A percentile compares a stretch with the other conserved stretches of the same genome.
These are phyloP conservation scores for Trichoderma semiorbis DNA, from an alignment of 2,329 filamentous ascomycete genomes.

Conservation along the genomic window DNA sequence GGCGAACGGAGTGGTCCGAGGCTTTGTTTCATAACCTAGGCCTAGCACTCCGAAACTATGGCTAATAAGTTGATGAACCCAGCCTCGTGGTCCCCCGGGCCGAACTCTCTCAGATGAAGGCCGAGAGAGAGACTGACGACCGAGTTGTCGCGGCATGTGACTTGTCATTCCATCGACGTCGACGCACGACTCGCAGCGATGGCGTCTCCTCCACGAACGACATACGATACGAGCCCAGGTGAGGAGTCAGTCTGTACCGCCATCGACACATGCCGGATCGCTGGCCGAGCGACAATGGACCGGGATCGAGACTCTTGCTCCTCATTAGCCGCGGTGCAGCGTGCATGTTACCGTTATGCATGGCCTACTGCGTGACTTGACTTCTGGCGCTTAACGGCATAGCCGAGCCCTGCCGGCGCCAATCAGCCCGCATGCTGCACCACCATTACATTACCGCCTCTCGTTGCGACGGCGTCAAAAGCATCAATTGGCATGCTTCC, in stretches of 20 bases:
- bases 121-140: neutral
- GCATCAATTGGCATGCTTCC: neutral
- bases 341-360: neutral
- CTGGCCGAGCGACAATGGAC: neutral
- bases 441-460: constrained; percentile 1
- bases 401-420: neutral
- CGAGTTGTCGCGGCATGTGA: neutral
- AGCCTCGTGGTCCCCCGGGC: neutral
- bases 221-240: neutral
- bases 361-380: neutral
- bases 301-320: neutral
- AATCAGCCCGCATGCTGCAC: neutral
- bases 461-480: neutral
- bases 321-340: neutral
- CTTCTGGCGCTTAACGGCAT: constrained; percentile 8
- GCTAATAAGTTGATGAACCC: neutral
- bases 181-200: neutral
- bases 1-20: neutral
- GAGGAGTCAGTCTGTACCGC: neutral
- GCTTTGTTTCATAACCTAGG: neutral
- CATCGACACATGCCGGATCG: neutral
- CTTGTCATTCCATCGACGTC: neutral
- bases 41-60: neutral
- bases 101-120: neutral
- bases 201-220: neutral